Conservation (phyloP, 371 early-diverging fungal species). For the Lichtheimia ornata region DNA sequence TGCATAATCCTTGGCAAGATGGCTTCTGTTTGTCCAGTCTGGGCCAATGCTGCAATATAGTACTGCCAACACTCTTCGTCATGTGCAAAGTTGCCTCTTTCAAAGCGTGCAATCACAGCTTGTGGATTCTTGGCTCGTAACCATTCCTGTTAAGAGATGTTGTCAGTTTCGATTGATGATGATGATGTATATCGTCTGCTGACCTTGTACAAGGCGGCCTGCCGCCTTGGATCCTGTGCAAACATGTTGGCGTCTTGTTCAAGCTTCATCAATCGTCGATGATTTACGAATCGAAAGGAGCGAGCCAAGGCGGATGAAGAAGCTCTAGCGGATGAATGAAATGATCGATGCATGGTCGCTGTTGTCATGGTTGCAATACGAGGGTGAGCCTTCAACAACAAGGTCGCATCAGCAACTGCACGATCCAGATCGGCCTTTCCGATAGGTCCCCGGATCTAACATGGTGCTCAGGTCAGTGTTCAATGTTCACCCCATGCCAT, state of each 20-base stretch:
- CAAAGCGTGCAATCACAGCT: conserved; percentile 71
- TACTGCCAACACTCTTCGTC: conserved; percentile 70
- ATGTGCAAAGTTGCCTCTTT: conserved; percentile 63
- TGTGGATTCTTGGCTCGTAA: conserved; percentile 61
- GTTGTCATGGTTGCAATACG: background rate
- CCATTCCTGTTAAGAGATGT: conserved; percentile 54
- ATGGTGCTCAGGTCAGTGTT: background rate
- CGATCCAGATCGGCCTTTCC: conserved; percentile 3
- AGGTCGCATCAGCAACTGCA: conserved; percentile 3
- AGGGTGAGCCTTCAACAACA: conserved; percentile 1
- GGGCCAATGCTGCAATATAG: conserved; percentile 72
- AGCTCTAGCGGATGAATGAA: conserved; percentile 11
- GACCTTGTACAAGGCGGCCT: conserved; percentile 75
- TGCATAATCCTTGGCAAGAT: conserved; percentile 67
- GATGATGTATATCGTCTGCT: background rate
- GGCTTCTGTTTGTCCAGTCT: conserved; percentile 63
- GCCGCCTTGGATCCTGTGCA: conserved; percentile 62
- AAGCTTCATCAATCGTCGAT: conserved; percentile 57
- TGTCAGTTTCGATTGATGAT: background rate
- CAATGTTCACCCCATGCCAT: too few species aligned
- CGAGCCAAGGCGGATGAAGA: conserved; percentile 6
- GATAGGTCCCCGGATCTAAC: background rate
- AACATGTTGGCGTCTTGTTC: conserved; percentile 71
- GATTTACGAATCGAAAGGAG: conserved; percentile 43
- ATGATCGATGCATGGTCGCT: conserved; percentile 10